A percentile compares a stretch with the other conserved stretches of the same genome.
phyloP scores from a whole-genome alignment of 371 early-diverging fungal species.

The Cokeromyces recurvatus region DNA sequence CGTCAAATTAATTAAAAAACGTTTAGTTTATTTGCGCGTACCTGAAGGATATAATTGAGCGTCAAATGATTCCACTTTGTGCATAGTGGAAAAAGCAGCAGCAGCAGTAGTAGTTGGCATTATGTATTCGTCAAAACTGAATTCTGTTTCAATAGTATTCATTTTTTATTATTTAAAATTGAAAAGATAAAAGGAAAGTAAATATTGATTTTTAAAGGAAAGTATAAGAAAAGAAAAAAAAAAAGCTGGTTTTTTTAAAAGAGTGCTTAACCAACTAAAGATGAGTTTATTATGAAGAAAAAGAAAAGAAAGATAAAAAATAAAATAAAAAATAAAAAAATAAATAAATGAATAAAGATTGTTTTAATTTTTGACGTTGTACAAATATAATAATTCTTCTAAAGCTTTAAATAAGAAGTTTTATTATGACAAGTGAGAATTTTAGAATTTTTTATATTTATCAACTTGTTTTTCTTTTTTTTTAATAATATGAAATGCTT shows the following conservation, averaged over 20 bases:
- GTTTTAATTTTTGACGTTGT: conserved; percentile 13
- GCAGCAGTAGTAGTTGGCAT: conserved; percentile 25
- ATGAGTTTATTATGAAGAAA: neutral
- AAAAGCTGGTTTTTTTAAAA: too few species aligned
- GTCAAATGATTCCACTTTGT: conserved; percentile 37
- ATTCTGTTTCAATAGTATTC: conserved; percentile 30
- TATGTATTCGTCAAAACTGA: conserved; percentile 48
- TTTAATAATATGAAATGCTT: conserved; percentile 2
- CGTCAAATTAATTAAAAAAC: conserved; percentile 3
- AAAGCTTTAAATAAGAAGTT: conserved; percentile 1
- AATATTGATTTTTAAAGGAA: conserved; percentile 18
- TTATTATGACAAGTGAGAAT: too few species aligned
- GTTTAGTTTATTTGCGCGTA: conserved; percentile 6
- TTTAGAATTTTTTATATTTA: neutral
- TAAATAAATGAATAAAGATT: neutral
- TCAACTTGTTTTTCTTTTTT: neutral
- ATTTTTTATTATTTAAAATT: too few species aligned
- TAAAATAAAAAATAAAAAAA: conserved; percentile 6
- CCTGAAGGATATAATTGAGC: conserved; percentile 41
- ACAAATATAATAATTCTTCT: conserved; percentile 11
- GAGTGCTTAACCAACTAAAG: too few species aligned
- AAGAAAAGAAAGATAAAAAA: conserved; percentile 1
- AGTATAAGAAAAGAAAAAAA: too few species aligned
- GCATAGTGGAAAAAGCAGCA: conserved; percentile 20
- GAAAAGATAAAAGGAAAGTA: conserved; percentile 9